These are phyloP conservation scores for Podosphaera xanthii DNA, from an alignment of 2,329 filamentous ascomycete species.

Conservation along the genomic window DNA sequence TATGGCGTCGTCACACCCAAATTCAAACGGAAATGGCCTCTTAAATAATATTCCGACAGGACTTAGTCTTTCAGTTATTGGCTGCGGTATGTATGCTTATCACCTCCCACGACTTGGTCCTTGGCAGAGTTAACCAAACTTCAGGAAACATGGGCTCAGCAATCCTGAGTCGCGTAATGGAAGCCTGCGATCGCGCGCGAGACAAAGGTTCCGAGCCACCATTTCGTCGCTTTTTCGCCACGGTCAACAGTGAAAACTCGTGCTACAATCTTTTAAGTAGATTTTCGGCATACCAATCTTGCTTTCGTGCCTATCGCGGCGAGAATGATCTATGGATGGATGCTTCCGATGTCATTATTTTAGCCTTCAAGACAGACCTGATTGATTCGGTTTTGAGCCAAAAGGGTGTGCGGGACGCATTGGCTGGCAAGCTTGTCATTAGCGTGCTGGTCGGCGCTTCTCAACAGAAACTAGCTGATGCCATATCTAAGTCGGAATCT, in stretches of 20 bases:
- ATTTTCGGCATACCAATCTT: constrained; percentile 3
- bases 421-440: constrained; percentile 62
- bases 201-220: background rate
- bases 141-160: constrained; percentile 1
- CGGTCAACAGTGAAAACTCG: constrained; percentile 20
- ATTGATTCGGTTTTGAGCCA: constrained; percentile 42
- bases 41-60: background rate
- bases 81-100: background rate
- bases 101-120: background rate
- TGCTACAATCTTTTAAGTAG: constrained; percentile 13
- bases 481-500: constrained; percentile 28
- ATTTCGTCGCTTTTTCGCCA: constrained; percentile 19
- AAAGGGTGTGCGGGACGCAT: constrained; percentile 45
- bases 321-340: constrained; percentile 48
- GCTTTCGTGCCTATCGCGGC: constrained; percentile 16
- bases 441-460: constrained; percentile 63
- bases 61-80: constrained; percentile 1
- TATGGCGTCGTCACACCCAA: background rate
- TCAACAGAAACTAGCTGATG: constrained; percentile 39
- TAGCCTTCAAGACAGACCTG: constrained; percentile 66
- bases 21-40: background rate
- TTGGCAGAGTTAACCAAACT: background rate
- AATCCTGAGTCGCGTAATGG: background rate
- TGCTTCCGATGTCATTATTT: constrained; percentile 49
- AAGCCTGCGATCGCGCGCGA: background rate